These are phyloP conservation scores for Benincasa hispida DNA, from an alignment of 306 rosid genomes.

Conservation along the genomic window DNA sequence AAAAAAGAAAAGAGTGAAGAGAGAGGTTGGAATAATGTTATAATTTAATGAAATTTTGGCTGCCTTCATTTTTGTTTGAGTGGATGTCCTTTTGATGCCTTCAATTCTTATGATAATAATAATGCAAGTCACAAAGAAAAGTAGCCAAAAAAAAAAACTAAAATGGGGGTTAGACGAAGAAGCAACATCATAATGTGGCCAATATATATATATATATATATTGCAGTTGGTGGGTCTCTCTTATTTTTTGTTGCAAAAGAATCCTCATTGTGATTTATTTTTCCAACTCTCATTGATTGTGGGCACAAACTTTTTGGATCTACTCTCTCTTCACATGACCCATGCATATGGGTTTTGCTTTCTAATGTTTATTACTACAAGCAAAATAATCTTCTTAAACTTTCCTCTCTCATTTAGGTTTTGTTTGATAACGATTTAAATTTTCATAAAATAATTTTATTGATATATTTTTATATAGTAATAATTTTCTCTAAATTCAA, in stretches of 20 bases:
- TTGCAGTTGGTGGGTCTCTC: conserved; percentile 3
- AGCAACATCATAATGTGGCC: neutral
- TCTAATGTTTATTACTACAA: neutral
- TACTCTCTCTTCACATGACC: conserved; percentile 14
- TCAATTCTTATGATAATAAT: neutral
- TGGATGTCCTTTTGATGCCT: neutral
- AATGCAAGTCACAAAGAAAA: neutral
- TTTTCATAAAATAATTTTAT: neutral
- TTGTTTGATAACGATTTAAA: neutral
- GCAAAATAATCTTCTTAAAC: neutral
- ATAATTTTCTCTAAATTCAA: neutral
- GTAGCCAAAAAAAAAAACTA: neutral
- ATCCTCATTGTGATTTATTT: neutral
- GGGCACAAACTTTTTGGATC: conserved; percentile 23
- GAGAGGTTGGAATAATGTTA: neutral
- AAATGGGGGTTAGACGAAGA: neutral
- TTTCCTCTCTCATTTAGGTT: neutral
- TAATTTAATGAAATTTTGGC: neutral
- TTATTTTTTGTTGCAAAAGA: neutral
- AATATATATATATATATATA: neutral
- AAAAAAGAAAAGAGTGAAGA: no score
- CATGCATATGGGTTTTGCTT: conserved; percentile 4
- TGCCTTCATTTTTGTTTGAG: neutral
- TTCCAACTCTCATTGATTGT: neutral
- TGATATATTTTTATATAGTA: neutral